These are phyloP conservation scores for Xylaria longipes DNA, from an alignment of 495 filamentous ascomycete species.

Conservation along the genomic window DNA sequence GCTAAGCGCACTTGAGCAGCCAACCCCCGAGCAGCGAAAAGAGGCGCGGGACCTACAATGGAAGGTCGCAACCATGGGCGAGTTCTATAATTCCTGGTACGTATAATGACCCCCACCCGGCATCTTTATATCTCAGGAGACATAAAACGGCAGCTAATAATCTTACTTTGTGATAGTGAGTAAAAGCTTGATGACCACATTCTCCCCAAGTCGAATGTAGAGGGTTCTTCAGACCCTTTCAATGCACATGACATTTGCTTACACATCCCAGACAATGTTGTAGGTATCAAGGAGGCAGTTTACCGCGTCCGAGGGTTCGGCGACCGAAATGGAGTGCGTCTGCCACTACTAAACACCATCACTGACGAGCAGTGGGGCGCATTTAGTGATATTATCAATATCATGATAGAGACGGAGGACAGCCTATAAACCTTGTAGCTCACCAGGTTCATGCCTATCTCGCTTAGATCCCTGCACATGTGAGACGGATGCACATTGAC, in stretches of 20 bases:
- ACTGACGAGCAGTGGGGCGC: conserved; percentile 24
- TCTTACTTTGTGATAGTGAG: conserved; percentile 4
- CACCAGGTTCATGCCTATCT: conserved; percentile 18
- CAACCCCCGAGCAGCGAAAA: conserved; percentile 17
- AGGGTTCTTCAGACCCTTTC: background rate
- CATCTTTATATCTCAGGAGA: background rate
- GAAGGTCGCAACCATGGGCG: conserved; percentile 25
- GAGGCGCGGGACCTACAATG: conserved; percentile 19
- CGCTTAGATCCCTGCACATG: conserved; percentile 24
- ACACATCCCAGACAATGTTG: conserved; percentile 19
- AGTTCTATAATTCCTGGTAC: conserved; percentile 26
- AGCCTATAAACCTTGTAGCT: conserved; percentile 19
- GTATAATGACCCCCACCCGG: background rate
- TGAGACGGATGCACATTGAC: conserved; percentile 16
- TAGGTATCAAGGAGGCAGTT: conserved; percentile 25
- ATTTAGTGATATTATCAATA: conserved; percentile 19
- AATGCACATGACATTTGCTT: background rate
- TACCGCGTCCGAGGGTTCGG: conserved; percentile 23
- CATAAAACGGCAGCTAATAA: background rate
- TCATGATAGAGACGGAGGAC: conserved; percentile 24
- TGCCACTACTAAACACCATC: conserved; percentile 21
- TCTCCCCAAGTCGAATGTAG: background rate
- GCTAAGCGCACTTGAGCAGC: conserved; percentile 22
- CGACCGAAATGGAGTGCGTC: conserved; percentile 20
- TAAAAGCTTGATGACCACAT: background rate